A percentile compares a stretch with the other conserved stretches of the same genome.
Conservation (phyloP, 495 filamentous ascomycete genomes). For the Neurospora sp. region DNA sequence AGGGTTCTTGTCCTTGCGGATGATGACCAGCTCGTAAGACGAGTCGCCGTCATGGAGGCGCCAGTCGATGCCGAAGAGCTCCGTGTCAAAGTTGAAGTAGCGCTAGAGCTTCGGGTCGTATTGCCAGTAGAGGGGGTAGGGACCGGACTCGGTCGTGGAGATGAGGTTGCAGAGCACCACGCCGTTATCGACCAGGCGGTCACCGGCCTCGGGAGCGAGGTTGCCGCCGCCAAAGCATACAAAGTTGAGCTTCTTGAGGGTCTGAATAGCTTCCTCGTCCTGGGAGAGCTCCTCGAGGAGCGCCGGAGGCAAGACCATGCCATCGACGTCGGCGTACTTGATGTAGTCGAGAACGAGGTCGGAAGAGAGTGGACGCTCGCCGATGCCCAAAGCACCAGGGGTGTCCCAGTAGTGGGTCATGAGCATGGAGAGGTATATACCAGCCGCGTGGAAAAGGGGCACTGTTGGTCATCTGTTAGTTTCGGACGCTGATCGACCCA, state of each 20-base stretch:
- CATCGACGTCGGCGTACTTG: conserved; percentile 21
- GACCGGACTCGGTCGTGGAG: conserved; percentile 35
- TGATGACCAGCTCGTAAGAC: conserved; percentile 41
- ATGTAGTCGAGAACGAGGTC: conserved; percentile 25
- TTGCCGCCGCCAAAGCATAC: conserved; percentile 33
- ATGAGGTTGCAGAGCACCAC: conserved; percentile 25
- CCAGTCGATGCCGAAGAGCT: conserved; percentile 32
- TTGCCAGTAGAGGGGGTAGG: conserved; percentile 27
- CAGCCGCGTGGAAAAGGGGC: conserved; percentile 27
- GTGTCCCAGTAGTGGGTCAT: conserved; percentile 22
- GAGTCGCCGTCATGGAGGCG: conserved; percentile 31
- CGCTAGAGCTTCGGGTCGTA: conserved; percentile 36
- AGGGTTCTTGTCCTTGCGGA: conserved; percentile 29
- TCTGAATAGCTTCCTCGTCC: conserved; percentile 14
- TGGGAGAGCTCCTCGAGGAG: conserved; percentile 35
- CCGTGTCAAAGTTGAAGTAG: conserved; percentile 40
- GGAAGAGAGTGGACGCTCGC: conserved; percentile 27
- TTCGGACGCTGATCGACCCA: conserved; percentile 10
- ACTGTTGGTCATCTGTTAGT: conserved; percentile 6
- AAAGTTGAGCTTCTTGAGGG: conserved; percentile 20
- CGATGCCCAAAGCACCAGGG: conserved; percentile 22
- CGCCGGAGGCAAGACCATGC: conserved; percentile 27
- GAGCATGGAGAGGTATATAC: conserved; percentile 23
- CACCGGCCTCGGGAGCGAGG: conserved; percentile 24
- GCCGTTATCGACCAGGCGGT: conserved; percentile 23